Conservation (phyloP, 768 basidiomycete species). For the Tricholoma matsutake region DNA sequence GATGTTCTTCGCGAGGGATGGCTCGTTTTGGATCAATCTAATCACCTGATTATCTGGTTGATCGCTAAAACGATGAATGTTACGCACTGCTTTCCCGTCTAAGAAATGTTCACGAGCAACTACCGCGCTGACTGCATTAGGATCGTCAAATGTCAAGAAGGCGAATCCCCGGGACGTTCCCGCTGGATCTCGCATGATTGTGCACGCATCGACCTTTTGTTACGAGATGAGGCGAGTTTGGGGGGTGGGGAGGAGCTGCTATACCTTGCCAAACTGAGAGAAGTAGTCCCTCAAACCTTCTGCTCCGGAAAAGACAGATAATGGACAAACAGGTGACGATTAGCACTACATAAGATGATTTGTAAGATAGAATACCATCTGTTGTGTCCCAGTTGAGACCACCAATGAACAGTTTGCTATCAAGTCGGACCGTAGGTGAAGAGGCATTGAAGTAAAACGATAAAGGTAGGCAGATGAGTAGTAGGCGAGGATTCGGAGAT, state of each 20-base stretch:
- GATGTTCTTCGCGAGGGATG: constrained; percentile 79
- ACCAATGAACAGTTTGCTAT: constrained; percentile 90
- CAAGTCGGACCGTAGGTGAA: constrained; percentile 23
- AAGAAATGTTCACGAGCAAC: constrained; percentile 64
- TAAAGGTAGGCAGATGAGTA: constrained; percentile 24
- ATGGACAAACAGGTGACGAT: constrained; percentile 28
- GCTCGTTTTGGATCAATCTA: constrained; percentile 90
- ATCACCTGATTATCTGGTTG: constrained; percentile 1
- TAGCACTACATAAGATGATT: constrained; percentile 33
- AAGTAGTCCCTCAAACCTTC: constrained; percentile 71
- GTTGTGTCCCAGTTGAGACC: constrained; percentile 91
- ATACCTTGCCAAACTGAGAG: constrained; percentile 73
- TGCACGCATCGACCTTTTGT: constrained; percentile 69
- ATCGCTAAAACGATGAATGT: background rate
- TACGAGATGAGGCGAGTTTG: constrained; percentile 12
- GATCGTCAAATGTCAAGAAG: constrained; percentile 77
- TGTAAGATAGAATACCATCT: constrained; percentile 62
- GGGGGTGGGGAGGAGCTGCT: constrained; percentile 11
- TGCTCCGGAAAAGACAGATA: constrained; percentile 30
- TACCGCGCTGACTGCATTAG: constrained; percentile 60
- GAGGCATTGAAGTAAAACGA: constrained; percentile 21
- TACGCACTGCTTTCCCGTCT: constrained; percentile 72
- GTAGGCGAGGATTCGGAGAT: constrained; percentile 19
- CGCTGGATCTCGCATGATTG: constrained; percentile 79
- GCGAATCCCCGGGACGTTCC: constrained; percentile 82